These are phyloP conservation scores for Kluyveromyces sp. DNA, from an alignment of 1,139 yeast genomes.

Conservation along the genomic window DNA sequence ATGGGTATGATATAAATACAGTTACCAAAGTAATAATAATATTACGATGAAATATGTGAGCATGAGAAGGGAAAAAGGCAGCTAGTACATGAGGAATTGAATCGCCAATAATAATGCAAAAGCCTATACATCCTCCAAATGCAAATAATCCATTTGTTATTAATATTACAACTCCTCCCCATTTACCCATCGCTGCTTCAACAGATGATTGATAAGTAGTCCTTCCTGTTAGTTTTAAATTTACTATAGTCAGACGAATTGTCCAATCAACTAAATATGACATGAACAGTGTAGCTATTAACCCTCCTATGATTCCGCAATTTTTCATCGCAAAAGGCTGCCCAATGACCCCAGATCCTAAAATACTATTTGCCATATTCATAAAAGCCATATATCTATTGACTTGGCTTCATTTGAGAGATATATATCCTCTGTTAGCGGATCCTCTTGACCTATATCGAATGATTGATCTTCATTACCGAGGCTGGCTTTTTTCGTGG, in stretches of 20 bases:
- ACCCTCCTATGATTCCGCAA: conserved; percentile 72
- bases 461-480: not conserved
- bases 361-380: conserved; percentile 92
- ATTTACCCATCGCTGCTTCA: conserved; percentile 63
- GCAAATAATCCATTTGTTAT: conserved; percentile 83
- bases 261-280: conserved; percentile 87
- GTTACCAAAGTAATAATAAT: conserved; percentile 64
- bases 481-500: not conserved
- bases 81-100: conserved; percentile 85
- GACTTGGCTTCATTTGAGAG: conserved; percentile 23
- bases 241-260: conserved; percentile 66
- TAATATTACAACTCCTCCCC: conserved; percentile 62
- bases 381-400: conserved; percentile 79
- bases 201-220: conserved; percentile 84
- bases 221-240: conserved; percentile 69
- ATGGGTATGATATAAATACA: conserved; percentile 68
- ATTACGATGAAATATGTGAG: conserved; percentile 50
- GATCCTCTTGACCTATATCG: conserved; percentile 4
- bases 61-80: conserved; percentile 52
- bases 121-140: conserved; percentile 91
- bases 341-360: conserved; percentile 94
- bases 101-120: conserved; percentile 90
- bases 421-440: conserved; percentile 1
- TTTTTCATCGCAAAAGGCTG: conserved; percentile 84
- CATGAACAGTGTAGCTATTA: conserved; percentile 49